Evolutionary conservation across 169 alveolate genomes (phyloP).

Genomic region (Plasmodium knowlesi): DNA sequence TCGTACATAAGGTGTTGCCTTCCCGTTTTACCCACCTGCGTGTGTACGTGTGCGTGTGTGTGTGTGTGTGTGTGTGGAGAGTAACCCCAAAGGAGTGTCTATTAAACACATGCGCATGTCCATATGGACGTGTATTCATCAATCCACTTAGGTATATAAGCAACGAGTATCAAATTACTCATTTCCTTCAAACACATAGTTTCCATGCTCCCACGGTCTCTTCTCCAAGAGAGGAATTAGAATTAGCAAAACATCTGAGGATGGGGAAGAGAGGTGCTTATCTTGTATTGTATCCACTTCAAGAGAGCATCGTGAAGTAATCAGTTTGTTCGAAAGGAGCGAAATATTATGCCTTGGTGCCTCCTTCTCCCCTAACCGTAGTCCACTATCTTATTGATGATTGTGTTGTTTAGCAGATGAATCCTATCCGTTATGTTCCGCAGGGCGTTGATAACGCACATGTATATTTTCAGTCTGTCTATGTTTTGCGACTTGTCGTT

Average conservation of each 20-base stretch:
- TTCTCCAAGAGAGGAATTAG: constrained; percentile 64
- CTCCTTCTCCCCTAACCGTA: constrained; percentile 25
- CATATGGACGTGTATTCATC: background rate
- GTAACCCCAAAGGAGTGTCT: background rate
- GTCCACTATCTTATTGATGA: constrained; percentile 64
- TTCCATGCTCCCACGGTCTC: constrained; percentile 53
- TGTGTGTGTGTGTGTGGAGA: background rate
- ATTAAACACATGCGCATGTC: background rate
- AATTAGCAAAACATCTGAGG: constrained; percentile 48
- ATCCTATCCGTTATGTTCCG: constrained; percentile 57
- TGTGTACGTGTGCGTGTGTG: background rate
- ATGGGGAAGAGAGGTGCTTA: background rate
- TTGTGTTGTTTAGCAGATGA: constrained; percentile 55
- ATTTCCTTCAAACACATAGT: constrained; percentile 56
- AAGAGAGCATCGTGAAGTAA: background rate
- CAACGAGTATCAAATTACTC: constrained; percentile 5
- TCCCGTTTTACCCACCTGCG: constrained; percentile 60
- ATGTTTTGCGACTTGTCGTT: constrained; percentile 49
- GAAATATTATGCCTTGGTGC: background rate
- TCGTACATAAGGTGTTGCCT: constrained; percentile 16
- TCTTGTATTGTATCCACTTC: background rate
- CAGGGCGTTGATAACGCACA: constrained; percentile 27
- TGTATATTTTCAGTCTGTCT: constrained; percentile 47
- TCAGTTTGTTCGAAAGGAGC: background rate
- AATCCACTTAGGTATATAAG: background rate